Evolutionary conservation across 1,284 basidiomycete species (phyloP).

Genomic region (Phlebopus sp.): DNA sequence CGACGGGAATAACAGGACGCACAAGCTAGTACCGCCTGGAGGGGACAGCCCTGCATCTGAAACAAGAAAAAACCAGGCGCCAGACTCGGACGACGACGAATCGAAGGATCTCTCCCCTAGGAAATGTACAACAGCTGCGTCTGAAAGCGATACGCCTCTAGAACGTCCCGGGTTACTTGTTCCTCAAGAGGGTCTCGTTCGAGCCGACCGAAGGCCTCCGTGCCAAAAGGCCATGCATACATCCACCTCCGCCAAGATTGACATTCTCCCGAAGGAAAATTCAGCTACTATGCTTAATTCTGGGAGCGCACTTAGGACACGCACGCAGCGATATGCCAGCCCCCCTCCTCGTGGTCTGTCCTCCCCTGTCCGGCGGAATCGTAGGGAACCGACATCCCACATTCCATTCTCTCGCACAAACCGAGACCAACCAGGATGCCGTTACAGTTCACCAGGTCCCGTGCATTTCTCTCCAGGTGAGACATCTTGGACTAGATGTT

Average conservation of each 20-base stretch:
- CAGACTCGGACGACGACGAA: background rate
- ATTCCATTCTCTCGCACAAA: background rate
- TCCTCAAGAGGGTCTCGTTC: background rate
- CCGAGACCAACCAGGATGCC: background rate
- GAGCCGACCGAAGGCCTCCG: background rate
- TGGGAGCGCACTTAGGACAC: background rate
- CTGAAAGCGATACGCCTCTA: background rate
- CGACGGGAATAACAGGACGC: background rate
- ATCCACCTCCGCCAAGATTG: constrained; percentile 3
- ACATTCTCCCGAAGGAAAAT: background rate
- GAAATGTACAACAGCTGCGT: too few species aligned
- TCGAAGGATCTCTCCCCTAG: too few species aligned
- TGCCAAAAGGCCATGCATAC: constrained; percentile 16
- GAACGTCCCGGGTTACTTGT: background rate
- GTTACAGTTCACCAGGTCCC: constrained; percentile 11
- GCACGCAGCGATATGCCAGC: background rate
- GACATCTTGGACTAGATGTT: background rate
- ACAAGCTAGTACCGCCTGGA: background rate
- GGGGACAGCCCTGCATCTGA: background rate
- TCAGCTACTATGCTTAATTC: background rate
- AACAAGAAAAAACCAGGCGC: background rate
- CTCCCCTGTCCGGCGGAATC: constrained; percentile 7
- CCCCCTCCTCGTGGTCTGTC: background rate
- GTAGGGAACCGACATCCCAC: background rate
- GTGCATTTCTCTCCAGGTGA: constrained; percentile 15